A percentile compares a stretch with the other conserved stretches of the same genome.
Conservation (phyloP, 345 rosid species). For the Turritis glabra region DNA sequence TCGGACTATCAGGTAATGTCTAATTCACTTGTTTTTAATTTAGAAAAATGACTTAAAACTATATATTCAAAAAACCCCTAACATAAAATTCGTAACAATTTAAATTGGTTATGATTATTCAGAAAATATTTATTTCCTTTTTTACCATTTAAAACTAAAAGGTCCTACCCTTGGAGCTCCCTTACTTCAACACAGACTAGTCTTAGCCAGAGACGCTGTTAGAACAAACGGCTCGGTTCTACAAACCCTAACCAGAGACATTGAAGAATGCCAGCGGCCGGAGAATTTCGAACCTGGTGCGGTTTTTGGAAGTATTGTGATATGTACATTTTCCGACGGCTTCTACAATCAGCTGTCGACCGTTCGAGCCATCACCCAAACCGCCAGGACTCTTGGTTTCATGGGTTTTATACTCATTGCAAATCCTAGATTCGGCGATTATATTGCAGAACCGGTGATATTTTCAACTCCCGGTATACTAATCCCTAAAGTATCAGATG, state of each 20-base stretch:
- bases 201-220: slow-evolving; percentile 69
- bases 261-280: slow-evolving; percentile 78
- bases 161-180: slow-evolving; percentile 68
- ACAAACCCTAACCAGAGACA: slow-evolving; percentile 42
- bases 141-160: slow-evolving; percentile 14
- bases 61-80: no score
- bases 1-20: slow-evolving; percentile 66
- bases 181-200: slow-evolving; percentile 46
- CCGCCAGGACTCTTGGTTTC: slow-evolving; percentile 62
- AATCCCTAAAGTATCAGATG: slow-evolving; percentile 58
- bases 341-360: slow-evolving; percentile 64
- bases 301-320: slow-evolving; percentile 59
- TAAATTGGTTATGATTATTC: not conserved
- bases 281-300: slow-evolving; percentile 53
- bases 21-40: not conserved
- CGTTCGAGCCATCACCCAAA: slow-evolving; percentile 53
- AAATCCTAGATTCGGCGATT: slow-evolving; percentile 61
- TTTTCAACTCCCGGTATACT: slow-evolving; percentile 56
- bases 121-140: not conserved
- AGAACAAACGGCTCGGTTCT: slow-evolving; percentile 49
- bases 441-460: slow-evolving; percentile 64
- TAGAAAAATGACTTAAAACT: not conserved
- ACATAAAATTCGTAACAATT: no score
- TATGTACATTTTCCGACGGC: slow-evolving; percentile 76
- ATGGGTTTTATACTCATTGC: slow-evolving; percentile 68